phyloP scores from a whole-genome alignment of 306 rosid species.

The Senna tora region DNA sequence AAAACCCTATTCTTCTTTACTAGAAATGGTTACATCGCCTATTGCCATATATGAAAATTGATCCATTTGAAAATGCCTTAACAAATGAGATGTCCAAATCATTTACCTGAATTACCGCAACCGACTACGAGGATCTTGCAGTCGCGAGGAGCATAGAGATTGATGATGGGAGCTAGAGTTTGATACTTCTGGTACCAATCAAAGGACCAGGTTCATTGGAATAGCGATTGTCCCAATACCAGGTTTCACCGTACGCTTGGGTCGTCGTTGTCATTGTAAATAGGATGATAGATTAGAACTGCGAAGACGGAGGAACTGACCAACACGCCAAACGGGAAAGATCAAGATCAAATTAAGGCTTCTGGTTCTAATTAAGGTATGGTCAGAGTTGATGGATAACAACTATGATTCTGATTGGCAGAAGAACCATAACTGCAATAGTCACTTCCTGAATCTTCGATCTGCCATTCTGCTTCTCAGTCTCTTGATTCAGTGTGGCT shows the following conservation, averaged over 20 bases:
- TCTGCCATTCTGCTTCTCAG: neutral
- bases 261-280: conserved; percentile 40
- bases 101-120: conserved; percentile 77
- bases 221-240: conserved; percentile 93
- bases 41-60: no score
- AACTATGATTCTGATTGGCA: neutral
- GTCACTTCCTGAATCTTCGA: neutral
- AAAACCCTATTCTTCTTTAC: no score
- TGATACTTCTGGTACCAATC: conserved; percentile 92
- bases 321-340: neutral
- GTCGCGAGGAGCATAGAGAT: conserved; percentile 53
- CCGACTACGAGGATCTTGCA: conserved; percentile 70
- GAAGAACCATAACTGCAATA: neutral
- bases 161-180: conserved; percentile 69
- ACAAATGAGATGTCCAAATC: no score
- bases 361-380: neutral
- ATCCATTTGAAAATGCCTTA: no score
- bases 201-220: conserved; percentile 65
- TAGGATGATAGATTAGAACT: neutral
- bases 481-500: neutral
- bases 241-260: conserved; percentile 82
- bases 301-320: neutral
- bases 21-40: no score
- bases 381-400: neutral
- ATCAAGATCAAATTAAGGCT: neutral